A percentile compares a stretch with the other conserved stretches of the same genome.
phyloP scores from a whole-genome alignment of 2,329 filamentous ascomycete genomes.

The Exophiala spinifera region DNA sequence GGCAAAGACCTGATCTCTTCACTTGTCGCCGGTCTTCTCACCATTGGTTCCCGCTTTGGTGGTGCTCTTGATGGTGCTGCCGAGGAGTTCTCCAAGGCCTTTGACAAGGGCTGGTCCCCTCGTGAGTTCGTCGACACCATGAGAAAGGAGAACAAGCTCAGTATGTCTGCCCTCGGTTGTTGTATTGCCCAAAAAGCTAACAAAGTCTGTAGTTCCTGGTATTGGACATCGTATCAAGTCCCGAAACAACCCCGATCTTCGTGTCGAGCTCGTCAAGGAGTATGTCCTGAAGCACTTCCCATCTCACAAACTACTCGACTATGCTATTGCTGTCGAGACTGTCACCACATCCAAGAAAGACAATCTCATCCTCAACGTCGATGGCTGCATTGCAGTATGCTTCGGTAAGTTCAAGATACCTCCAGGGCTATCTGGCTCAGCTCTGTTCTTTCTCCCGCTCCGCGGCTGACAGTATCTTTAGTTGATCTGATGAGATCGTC shows the following conservation, averaged over 20 bases:
- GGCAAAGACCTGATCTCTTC: slow-evolving; percentile 98
- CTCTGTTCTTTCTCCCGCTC: too few relatives aligned
- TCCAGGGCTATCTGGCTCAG: too few relatives aligned
- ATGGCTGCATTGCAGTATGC: slow-evolving; percentile 57
- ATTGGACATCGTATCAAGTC: slow-evolving; percentile 99
- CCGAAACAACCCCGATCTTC: slow-evolving; percentile 98
- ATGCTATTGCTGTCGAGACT: slow-evolving; percentile 93
- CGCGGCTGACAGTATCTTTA: slow-evolving; percentile 59
- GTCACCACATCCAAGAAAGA: slow-evolving; percentile 99
- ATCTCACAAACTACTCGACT: slow-evolving; percentile 96
- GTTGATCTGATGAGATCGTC: slow-evolving; percentile 97
- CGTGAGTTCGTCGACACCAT: slow-evolving; percentile 99
- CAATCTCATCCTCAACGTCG: slow-evolving; percentile 97
- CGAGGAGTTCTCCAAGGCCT: slow-evolving; percentile 97
- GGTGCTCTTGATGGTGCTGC: slow-evolving; percentile 96
- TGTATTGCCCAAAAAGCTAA: slow-evolving; percentile 30
- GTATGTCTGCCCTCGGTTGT: slow-evolving; percentile 47
- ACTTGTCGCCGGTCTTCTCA: slow-evolving; percentile 92
- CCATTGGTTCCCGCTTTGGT: slow-evolving; percentile 96
- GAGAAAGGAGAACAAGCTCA: slow-evolving; percentile 99
- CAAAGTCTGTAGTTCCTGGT: slow-evolving; percentile 66
- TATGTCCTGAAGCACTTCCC: slow-evolving; percentile 98
- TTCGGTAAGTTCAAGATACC: neutral
- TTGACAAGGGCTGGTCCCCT: slow-evolving; percentile 95
- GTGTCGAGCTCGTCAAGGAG: slow-evolving; percentile 99